Base-by-base conservation (phyloP, 495 filamentous ascomycete genomes). In the Tuber calosporum region DNA sequence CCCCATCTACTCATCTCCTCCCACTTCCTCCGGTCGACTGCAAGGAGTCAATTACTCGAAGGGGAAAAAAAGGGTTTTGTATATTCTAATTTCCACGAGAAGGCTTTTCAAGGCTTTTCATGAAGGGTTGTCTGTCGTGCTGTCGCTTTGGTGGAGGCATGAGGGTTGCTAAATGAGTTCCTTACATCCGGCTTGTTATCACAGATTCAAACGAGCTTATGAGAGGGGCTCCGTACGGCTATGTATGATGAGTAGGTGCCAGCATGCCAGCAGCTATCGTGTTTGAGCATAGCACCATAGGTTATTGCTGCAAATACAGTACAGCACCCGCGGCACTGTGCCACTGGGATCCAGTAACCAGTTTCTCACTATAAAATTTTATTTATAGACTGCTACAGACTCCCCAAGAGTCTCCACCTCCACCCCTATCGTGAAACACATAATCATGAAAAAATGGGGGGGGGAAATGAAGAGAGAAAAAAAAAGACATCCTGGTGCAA, bases 351-450 rank as follows among this genome's bases (percentile, higher is more conserved):
- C 48, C 22, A 9, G 48, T 26, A 58, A 8, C 48, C 22, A 58
- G 9, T 58, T 13, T 4, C 48, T 58, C 9, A 58, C 48, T 58
- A 58, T 58, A 62, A 62, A 62, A 34, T 62, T 13, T 40, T 69
- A 69, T 69, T 69, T 69, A 37, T 69, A 58, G 48, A 58, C 48
- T 58, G 11, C 48, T 58, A 26, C 48, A 26, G 48, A 58, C 48
- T 22, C 48, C 48, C 9, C 1, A 58, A 26, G 48, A 58, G 22
- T 58, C 48, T 53, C 48, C 8, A 36, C 20, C 34, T n/a, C 68
- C 37, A n/a, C 19, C 13, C 39, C 26, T 13, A 45, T 69, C 26
- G 19, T 39, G 39, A 45, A 30, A 26, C 39, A 40, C 68, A 69
- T 69, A 22, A 41, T 69, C 42, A 45, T 45, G 68, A 69, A 26